A percentile compares a stretch with the other conserved stretches of the same genome.
Evolutionary conservation across 768 basidiomycete genomes (phyloP).

Genomic region (Saitozyma podzolica): DNA sequence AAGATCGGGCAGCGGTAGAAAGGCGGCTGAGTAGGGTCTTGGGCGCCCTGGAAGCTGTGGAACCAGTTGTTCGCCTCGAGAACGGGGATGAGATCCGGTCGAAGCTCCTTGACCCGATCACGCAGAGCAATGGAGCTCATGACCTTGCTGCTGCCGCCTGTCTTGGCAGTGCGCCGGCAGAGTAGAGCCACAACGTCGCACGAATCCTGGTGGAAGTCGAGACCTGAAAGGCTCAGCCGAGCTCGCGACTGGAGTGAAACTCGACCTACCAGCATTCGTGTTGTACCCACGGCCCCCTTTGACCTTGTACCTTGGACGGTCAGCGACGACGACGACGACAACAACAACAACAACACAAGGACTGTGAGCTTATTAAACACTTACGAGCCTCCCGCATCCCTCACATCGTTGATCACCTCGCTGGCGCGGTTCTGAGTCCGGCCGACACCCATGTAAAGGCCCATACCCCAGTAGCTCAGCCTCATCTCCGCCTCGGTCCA

Average conservation of each 20-base stretch:
- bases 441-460: conserved; percentile 10
- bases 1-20: conserved; percentile 5
- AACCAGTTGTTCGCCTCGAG: conserved; percentile 7
- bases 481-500: conserved; percentile 9
- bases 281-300: conserved; percentile 7
- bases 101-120: conserved; percentile 7
- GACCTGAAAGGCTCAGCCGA: background rate
- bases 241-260: no score
- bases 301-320: conserved; percentile 4
- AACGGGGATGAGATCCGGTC: conserved; percentile 4
- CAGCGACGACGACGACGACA: no score
- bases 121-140: conserved; percentile 7
- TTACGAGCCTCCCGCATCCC: conserved; percentile 1
- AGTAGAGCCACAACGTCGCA: conserved; percentile 6
- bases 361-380: no score
- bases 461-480: conserved; percentile 8
- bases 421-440: conserved; percentile 5
- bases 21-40: conserved; percentile 4
- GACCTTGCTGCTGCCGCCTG: conserved; percentile 8
- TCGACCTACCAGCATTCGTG: background rate
- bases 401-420: conserved; percentile 8
- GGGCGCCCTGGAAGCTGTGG: conserved; percentile 7
- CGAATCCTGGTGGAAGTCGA: conserved; percentile 9
- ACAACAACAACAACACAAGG: no score
- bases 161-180: conserved; percentile 5